Conservation (phyloP, 2,329 filamentous ascomycete species). For the Xylariaceae sp. region DNA sequence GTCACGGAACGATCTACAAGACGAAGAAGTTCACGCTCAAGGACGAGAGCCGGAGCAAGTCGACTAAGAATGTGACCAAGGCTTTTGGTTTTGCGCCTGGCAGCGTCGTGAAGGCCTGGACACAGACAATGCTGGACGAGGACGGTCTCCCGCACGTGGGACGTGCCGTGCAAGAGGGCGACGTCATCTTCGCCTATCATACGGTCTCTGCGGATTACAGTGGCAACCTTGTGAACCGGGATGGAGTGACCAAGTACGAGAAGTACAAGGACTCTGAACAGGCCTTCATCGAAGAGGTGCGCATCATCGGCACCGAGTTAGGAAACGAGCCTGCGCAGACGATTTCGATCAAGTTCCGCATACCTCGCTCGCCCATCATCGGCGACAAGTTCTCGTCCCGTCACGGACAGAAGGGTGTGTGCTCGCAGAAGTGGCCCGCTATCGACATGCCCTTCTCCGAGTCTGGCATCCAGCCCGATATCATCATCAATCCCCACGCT, state of each 20-base stretch:
- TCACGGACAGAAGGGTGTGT: constrained; percentile 97
- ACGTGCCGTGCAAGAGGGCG: constrained; percentile 69
- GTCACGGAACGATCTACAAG: constrained; percentile 95
- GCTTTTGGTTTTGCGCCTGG: constrained; percentile 88
- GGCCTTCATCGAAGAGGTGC: constrained; percentile 87
- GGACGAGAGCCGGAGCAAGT: constrained; percentile 65
- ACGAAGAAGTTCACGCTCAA: constrained; percentile 86
- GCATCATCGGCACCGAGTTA: constrained; percentile 78
- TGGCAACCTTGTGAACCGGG: constrained; percentile 75
- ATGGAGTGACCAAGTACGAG: constrained; percentile 79
- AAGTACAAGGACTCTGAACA: constrained; percentile 91
- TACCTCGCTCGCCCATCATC: constrained; percentile 85
- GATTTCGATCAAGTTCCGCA: constrained; percentile 85
- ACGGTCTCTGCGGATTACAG: constrained; percentile 75
- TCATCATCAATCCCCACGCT: constrained; percentile 99
- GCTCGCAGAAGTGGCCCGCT: constrained; percentile 90
- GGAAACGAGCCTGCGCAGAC: constrained; percentile 80
- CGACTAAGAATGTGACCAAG: constrained; percentile 65
- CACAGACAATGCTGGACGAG: constrained; percentile 70
- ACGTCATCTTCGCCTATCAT: constrained; percentile 84
- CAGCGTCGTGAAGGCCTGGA: constrained; percentile 63
- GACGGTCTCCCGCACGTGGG: constrained; percentile 85
- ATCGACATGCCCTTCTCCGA: constrained; percentile 96
- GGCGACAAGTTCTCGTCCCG: constrained; percentile 99
- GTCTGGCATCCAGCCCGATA: constrained; percentile 90